These are phyloP conservation scores for Osmozyma mogii DNA, from an alignment of 805 yeast genomes.

Conservation along the genomic window DNA sequence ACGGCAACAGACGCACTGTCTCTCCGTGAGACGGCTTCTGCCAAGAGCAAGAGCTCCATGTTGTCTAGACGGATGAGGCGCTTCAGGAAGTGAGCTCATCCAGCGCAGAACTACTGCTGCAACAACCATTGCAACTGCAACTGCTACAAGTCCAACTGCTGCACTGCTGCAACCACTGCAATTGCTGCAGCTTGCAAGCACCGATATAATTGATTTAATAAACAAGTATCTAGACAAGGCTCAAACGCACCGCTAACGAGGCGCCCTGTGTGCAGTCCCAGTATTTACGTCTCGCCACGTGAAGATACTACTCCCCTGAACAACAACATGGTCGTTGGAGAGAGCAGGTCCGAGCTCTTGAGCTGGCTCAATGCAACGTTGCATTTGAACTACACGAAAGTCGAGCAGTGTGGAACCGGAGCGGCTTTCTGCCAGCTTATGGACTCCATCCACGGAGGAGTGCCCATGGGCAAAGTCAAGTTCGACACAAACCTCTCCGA, in stretches of 20 bases:
- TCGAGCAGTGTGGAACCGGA: slow-evolving; percentile 94
- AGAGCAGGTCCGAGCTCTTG: slow-evolving; percentile 76
- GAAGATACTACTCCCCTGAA: too few relatives aligned
- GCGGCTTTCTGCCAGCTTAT: slow-evolving; percentile 90
- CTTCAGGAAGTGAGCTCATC: background rate
- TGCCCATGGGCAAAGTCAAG: slow-evolving; percentile 73
- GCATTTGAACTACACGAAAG: slow-evolving; percentile 57
- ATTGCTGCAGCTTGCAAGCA: too few relatives aligned
- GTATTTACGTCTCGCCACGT: too few relatives aligned
- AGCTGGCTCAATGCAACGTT: slow-evolving; percentile 77
- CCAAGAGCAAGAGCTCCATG: too few relatives aligned
- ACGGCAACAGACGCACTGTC: slow-evolving; percentile 2
- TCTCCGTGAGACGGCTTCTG: background rate
- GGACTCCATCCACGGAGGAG: slow-evolving; percentile 76
- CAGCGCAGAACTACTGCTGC: background rate
- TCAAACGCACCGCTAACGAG: too few relatives aligned
- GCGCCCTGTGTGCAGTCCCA: too few relatives aligned
- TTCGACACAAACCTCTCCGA: slow-evolving; percentile 57
- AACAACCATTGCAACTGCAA: too few relatives aligned
- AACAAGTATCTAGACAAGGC: too few relatives aligned
- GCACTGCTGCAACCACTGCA: too few relatives aligned
- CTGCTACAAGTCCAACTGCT: too few relatives aligned
- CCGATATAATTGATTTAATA: too few relatives aligned
- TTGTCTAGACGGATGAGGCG: too few relatives aligned
- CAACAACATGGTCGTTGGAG: slow-evolving; percentile 35